Conservation (phyloP, 129 eudicot genomes). For the Flaveria trinervia region DNA sequence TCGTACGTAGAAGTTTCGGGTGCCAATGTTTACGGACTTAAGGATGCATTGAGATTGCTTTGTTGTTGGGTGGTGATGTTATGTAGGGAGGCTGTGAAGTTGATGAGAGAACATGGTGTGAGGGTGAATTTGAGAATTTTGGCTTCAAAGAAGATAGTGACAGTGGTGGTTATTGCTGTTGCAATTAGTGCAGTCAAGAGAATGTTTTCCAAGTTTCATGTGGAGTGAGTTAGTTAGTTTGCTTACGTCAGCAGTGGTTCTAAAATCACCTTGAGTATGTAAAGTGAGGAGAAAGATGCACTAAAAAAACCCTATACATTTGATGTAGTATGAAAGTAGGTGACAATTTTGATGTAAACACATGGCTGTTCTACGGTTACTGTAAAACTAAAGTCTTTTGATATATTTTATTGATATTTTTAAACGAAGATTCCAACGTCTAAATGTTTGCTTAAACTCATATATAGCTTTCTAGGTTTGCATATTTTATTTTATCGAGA, state of each 20-base stretch:
- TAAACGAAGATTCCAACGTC: too few relatives aligned
- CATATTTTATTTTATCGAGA: too few relatives aligned
- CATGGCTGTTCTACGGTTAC: too few relatives aligned
- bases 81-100: constrained; percentile 33
- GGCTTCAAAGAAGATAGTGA: constrained; percentile 75
- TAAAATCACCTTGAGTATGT: neutral
- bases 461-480: too few relatives aligned
- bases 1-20: constrained; percentile 58
- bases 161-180: constrained; percentile 42
- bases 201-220: constrained; percentile 31
- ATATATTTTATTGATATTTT: too few relatives aligned
- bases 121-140: constrained; percentile 77
- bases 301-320: neutral
- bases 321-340: neutral
- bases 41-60: constrained; percentile 47
- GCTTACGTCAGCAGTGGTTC: neutral
- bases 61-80: constrained; percentile 42
- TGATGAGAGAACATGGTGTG: constrained; percentile 72
- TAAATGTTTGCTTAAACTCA: too few relatives aligned
- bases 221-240: constrained; percentile 9
- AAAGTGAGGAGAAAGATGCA: neutral
- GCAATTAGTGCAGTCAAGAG: constrained; percentile 51
- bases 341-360: neutral
- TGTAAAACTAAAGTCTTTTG: too few relatives aligned
- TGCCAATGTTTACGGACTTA: constrained; percentile 42